phyloP scores from a whole-genome alignment of 768 basidiomycete species.

The Suillus subalutaceus region DNA sequence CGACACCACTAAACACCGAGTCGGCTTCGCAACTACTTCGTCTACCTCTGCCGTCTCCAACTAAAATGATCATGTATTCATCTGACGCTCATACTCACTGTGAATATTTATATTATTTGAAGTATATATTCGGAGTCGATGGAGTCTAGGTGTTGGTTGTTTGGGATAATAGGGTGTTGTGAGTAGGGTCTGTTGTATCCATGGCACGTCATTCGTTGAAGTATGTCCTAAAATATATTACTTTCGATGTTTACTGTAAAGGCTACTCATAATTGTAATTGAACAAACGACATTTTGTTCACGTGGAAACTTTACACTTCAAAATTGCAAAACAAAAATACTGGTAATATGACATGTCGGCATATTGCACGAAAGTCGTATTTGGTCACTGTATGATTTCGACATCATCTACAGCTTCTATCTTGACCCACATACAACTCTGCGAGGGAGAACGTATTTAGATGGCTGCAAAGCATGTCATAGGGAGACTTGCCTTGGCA shows the following conservation, averaged over 20 bases:
- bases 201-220: neutral
- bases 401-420: too few species aligned
- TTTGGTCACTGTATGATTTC: too few species aligned
- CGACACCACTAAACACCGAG: too few species aligned
- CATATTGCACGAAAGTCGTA: conserved; percentile 17
- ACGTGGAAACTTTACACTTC: neutral
- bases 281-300: neutral
- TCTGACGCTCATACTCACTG: neutral
- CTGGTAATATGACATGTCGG: neutral
- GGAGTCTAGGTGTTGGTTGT: neutral
- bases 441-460: too few species aligned
- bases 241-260: neutral
- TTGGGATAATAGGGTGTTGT: neutral
- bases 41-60: too few species aligned
- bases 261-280: neutral
- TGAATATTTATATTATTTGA: neutral
- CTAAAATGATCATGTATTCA: too few species aligned
- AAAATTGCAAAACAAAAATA: neutral
- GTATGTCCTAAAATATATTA: neutral
- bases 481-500: too few species aligned
- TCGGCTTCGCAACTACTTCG: too few species aligned
- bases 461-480: too few species aligned
- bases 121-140: neutral
- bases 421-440: too few species aligned
- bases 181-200: neutral